Evolutionary conservation across 2,329 filamentous ascomycete genomes (phyloP).

Genomic region (Keithomyces neogunnii): DNA sequence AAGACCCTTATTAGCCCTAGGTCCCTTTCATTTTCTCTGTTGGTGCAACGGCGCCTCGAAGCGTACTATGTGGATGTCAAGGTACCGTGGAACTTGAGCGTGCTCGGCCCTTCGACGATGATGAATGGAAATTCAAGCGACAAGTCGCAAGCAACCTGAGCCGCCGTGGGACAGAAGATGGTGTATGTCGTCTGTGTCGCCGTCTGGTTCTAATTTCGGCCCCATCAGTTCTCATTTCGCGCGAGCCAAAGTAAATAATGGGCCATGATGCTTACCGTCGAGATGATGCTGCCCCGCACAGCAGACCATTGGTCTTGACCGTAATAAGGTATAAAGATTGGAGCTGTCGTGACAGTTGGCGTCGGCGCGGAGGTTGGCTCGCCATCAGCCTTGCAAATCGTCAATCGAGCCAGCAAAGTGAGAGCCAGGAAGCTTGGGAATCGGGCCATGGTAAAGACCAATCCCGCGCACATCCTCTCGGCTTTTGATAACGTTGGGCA

Average conservation of each 20-base stretch:
- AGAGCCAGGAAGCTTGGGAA: constrained; percentile 7
- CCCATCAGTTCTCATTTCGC: not conserved
- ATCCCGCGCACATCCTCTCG: too few species aligned
- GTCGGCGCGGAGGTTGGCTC: constrained; percentile 6
- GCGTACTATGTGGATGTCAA: constrained; percentile 34
- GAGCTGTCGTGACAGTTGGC: constrained; percentile 29
- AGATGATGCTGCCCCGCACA: constrained; percentile 36
- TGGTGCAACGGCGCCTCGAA: not conserved
- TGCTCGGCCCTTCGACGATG: constrained; percentile 36
- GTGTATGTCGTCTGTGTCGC: constrained; percentile 35
- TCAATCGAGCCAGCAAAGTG: constrained; percentile 11
- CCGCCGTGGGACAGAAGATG: constrained; percentile 37
- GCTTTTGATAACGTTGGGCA: not conserved
- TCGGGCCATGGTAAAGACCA: too few species aligned
- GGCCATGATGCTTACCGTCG: constrained; percentile 24
- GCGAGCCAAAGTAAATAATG: not conserved
- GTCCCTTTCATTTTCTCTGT: not conserved
- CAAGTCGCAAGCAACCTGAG: constrained; percentile 32
- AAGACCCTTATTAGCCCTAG: not conserved
- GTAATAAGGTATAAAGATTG: constrained; percentile 38
- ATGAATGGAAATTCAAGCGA: constrained; percentile 38
- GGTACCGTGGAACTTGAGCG: constrained; percentile 34
- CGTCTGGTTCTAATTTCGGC: constrained; percentile 22
- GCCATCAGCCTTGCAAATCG: constrained; percentile 7
- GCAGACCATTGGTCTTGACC: constrained; percentile 31